These are phyloP conservation scores for Danielia reshetovae DNA, from an alignment of 805 yeast species.

Conservation along the genomic window DNA sequence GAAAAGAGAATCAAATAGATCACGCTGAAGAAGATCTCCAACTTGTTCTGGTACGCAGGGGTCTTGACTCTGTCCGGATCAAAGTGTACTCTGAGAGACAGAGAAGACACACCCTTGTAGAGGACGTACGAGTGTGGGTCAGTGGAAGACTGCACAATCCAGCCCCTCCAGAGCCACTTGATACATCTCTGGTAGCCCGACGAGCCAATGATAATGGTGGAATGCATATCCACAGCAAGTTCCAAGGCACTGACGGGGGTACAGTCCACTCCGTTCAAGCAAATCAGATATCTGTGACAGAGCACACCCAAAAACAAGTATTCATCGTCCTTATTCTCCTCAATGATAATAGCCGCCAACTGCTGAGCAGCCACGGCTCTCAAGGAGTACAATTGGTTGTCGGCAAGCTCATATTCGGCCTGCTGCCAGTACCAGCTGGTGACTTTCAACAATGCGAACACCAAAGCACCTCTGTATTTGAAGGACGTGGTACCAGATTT, in stretches of 20 bases:
- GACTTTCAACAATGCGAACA: conserved; percentile 72
- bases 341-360: conserved; percentile 68
- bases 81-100: conserved; percentile 58
- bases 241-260: conserved; percentile 75
- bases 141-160: conserved; percentile 73
- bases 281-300: conserved; percentile 69
- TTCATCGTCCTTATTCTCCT: conserved; percentile 52
- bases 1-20: conserved; percentile 62
- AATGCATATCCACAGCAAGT: conserved; percentile 81
- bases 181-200: conserved; percentile 83
- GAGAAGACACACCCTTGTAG: conserved; percentile 56
- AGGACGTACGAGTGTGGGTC: conserved; percentile 69
- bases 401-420: conserved; percentile 57
- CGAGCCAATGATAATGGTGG: conserved; percentile 71
- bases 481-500: conserved; percentile 48
- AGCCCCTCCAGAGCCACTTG: conserved; percentile 90
- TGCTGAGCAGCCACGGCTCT: conserved; percentile 71
- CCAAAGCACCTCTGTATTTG: conserved; percentile 63
- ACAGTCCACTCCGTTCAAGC: conserved; percentile 56
- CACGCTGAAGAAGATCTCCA: conserved; percentile 67
- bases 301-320: conserved; percentile 71
- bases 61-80: conserved; percentile 82
- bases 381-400: conserved; percentile 56
- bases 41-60: conserved; percentile 72
- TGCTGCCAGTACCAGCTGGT: conserved; percentile 72